phyloP scores from a whole-genome alignment of 108 stramenopile species.

The Discostella pseudostelligera region DNA sequence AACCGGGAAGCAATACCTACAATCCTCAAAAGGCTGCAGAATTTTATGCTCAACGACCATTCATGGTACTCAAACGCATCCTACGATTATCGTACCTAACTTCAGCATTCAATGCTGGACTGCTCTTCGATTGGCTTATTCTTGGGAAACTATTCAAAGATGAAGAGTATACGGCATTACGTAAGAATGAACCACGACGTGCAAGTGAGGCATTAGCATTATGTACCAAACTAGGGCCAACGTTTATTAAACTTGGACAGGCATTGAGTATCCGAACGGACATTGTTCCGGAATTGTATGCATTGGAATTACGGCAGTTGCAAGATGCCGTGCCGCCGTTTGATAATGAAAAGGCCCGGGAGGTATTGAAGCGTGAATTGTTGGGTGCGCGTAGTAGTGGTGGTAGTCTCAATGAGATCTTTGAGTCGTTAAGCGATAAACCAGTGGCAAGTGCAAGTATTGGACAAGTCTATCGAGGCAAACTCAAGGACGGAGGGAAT shows the following conservation, averaged over 20 bases:
- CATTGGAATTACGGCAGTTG: constrained; percentile 73
- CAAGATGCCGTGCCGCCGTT: constrained; percentile 90
- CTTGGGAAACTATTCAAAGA: constrained; percentile 62
- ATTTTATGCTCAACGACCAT: constrained; percentile 60
- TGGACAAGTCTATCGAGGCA: constrained; percentile 75
- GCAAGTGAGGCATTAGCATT: constrained; percentile 66
- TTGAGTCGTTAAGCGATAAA: constrained; percentile 31
- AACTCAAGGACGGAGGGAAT: constrained; percentile 37
- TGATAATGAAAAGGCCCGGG: constrained; percentile 52
- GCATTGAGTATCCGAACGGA: constrained; percentile 86
- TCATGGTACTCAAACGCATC: constrained; percentile 59
- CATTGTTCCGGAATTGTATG: constrained; percentile 77
- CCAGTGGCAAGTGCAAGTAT: constrained; percentile 75
- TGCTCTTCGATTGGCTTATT: constrained; percentile 76
- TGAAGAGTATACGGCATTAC: constrained; percentile 62
- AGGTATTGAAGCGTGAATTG: constrained; percentile 60
- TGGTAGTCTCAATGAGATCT: constrained; percentile 43
- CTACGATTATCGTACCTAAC: constrained; percentile 55
- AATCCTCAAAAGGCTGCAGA: constrained; percentile 44
- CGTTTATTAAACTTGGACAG: constrained; percentile 88
- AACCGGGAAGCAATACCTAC: constrained; percentile 60
- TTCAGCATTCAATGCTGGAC: constrained; percentile 58
- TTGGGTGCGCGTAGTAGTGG: no score
- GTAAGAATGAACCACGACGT: constrained; percentile 64
- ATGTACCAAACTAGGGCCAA: constrained; percentile 76